Conservation (phyloP, 176 grass and related monocot genomes). For the Eremochloa ophiuroides region DNA sequence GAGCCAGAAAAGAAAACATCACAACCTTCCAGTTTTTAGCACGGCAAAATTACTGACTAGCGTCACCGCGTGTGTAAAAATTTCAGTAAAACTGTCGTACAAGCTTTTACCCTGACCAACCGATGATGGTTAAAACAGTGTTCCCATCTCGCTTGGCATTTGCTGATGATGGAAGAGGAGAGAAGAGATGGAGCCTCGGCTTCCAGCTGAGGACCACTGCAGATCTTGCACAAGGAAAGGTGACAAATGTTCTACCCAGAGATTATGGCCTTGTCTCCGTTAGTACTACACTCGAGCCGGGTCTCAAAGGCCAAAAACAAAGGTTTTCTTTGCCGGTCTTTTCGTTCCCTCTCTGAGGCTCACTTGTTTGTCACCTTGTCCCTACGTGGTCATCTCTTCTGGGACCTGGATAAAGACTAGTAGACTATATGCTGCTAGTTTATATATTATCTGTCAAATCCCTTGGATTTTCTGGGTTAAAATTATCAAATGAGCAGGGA, state of each 20-base stretch:
- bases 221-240: slow-evolving; percentile 15
- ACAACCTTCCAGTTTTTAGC: background rate
- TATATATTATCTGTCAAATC: background rate
- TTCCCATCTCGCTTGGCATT: background rate
- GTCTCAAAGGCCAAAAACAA: slow-evolving; percentile 16
- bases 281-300: background rate
- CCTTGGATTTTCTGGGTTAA: too few species aligned
- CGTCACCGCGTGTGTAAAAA: background rate
- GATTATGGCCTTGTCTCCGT: slow-evolving; percentile 7
- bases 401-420: slow-evolving; percentile 9
- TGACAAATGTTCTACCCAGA: slow-evolving; percentile 11
- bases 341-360: background rate
- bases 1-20: background rate
- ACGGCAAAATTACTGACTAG: background rate
- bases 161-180: background rate
- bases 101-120: background rate
- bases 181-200: background rate
- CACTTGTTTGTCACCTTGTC: slow-evolving; percentile 24
- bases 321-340: slow-evolving; percentile 17
- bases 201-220: background rate
- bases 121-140: background rate
- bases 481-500: background rate
- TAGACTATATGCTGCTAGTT: background rate
- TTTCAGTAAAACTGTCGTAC: background rate
- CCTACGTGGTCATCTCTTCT: background rate